Base-by-base conservation (phyloP, 805 yeast species). In the Barnettozyma californica region DNA sequence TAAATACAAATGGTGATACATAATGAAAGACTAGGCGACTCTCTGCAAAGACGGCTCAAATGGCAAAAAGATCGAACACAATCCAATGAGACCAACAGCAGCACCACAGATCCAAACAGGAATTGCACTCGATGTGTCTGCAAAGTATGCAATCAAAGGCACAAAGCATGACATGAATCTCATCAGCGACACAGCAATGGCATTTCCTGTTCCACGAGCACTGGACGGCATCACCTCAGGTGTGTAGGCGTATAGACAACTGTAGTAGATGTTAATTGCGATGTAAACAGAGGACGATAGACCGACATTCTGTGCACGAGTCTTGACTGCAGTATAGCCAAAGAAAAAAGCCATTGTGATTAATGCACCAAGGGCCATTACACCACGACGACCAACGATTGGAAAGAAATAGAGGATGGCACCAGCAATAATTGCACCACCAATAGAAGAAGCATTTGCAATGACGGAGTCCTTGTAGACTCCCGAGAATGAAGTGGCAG, bases 221-320 rank as follows among this genome's bases (percentile, higher is more conserved):
- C 65, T 58, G 1, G 77, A 64, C 27, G 82, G 82, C 62, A 81
- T 72, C 20, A 80, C 77, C 60, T 81, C 85, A 0, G 87, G 87
- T 2, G 85, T 80, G 57, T 79, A 81, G 2, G 85, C 86, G 58
- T 80, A 82, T 19, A 82, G 66, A 35, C 79, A 77, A 1, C 83
- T 83, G 60, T 77, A 80, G 57, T 77, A 77, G 47, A 80, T 71
- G 61, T 71, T 67, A 43, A 74, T 56, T 36, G 66, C 60, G 50
- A 73, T 59, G 49, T 75, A 77, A 26, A 48, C 48, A 19, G 39
- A 21, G n/a, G 46, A 35, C 10, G 70, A 65, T 41, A 73, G 65
- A 7, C 70, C 76, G 49, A 81, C 78, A 56, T 78, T 78, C 64
- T 74, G 74, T 8, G 23, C 67, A 41, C 77, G 67, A 0, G 81